These are phyloP conservation scores for Daldinia bambusicola DNA, from an alignment of 495 filamentous ascomycete species.

Conservation along the genomic window DNA sequence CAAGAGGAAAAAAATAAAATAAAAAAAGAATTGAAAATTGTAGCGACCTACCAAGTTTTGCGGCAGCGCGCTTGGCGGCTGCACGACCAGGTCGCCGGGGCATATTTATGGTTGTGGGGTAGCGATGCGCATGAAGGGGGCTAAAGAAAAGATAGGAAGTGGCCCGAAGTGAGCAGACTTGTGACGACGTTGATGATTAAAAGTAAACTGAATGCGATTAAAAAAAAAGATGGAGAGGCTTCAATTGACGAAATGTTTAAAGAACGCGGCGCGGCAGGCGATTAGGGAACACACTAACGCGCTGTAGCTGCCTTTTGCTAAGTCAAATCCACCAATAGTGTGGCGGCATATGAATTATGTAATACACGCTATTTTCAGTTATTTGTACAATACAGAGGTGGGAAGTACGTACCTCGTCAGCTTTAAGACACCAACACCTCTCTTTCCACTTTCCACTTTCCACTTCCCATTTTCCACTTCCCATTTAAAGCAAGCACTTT, in stretches of 20 bases:
- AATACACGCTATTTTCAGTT: neutral
- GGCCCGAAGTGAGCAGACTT: neutral
- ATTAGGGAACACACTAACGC: neutral
- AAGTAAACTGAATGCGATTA: neutral
- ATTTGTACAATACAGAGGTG: neutral
- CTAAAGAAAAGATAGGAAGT: neutral
- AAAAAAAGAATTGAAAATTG: neutral
- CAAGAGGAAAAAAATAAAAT: neutral
- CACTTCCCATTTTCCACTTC: too few relatives aligned
- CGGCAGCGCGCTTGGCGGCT: conserved; percentile 58
- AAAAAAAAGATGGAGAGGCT: conserved; percentile 1
- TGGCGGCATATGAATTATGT: neutral
- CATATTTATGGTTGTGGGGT: conserved; percentile 29
- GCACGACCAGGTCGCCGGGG: conserved; percentile 57
- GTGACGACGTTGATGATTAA: neutral
- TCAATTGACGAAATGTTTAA: conserved; percentile 1
- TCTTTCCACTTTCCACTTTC: too few relatives aligned
- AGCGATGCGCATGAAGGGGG: neutral
- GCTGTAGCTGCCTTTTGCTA: neutral
- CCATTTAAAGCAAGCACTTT: neutral
- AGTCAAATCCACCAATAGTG: neutral
- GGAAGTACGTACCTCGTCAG: too few relatives aligned
- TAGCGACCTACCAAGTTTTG: conserved; percentile 54
- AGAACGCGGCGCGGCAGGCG: neutral
- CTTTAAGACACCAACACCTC: neutral